Percentiles rank a stretch among this genome's conserved stretches.
phyloP scores from a whole-genome alignment of 306 rosid species.

The Abrus precatorius region DNA sequence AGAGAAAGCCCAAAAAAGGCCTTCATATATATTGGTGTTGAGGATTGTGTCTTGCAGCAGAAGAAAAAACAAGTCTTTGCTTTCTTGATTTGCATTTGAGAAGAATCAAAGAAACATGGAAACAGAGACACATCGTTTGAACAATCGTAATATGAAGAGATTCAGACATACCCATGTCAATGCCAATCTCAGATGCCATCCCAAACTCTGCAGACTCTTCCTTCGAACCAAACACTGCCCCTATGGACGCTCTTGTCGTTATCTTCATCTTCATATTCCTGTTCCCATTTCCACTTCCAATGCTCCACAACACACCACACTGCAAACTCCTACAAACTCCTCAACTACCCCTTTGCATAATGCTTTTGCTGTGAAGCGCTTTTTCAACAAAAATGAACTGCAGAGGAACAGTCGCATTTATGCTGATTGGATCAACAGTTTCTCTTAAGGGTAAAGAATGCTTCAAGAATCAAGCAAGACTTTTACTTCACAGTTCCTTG shows the following conservation, averaged over 20 bases:
- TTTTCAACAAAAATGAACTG: constrained; percentile 40
- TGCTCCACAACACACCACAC: neutral
- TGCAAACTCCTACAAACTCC: constrained; percentile 26
- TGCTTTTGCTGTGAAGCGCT: constrained; percentile 19
- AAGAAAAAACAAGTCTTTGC: too few relatives aligned
- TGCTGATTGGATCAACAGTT: constrained; percentile 62
- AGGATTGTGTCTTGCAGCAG: too few relatives aligned
- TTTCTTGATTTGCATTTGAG: too few relatives aligned
- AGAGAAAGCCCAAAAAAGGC: too few relatives aligned
- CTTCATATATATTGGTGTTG: too few relatives aligned
- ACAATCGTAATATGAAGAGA: too few relatives aligned
- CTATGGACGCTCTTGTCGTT: constrained; percentile 59
- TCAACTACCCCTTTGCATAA: constrained; percentile 21
- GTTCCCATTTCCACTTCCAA: too few relatives aligned
- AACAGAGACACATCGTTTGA: too few relatives aligned
- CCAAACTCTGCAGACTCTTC: constrained; percentile 53
- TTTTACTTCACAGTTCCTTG: constrained; percentile 14
- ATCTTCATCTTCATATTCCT: constrained; percentile 39
- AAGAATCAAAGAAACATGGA: too few relatives aligned
- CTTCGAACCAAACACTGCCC: constrained; percentile 38
- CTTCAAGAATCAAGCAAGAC: neutral
- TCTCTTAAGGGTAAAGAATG: neutral
- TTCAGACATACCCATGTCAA: constrained; percentile 54
- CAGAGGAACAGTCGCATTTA: constrained; percentile 57
- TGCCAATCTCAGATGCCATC: constrained; percentile 24